Base-by-base conservation (phyloP, 2,329 filamentous ascomycete species). In the Colletotrichum agaves region DNA sequence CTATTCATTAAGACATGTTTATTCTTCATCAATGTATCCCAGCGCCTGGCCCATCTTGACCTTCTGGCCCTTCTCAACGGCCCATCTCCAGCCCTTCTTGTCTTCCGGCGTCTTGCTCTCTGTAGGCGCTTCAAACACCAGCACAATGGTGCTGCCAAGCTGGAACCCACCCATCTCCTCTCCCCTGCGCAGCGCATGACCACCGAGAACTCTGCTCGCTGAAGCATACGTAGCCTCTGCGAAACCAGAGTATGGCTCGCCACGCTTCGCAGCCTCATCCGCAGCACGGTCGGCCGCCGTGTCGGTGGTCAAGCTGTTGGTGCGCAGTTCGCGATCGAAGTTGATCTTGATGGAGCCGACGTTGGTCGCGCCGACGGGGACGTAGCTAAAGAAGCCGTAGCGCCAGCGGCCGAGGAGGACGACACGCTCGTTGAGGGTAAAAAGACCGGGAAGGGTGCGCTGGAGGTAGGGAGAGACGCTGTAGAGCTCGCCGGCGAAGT, bases 131-230 rank as follows among this genome's bases (percentile, higher is more conserved):
- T 99, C 97, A 76, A 99, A 99, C 0, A 99, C 94, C 59, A 99
- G 84, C 43, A 99, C 96, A 72, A 99, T 90, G 1, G 95, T 97
- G 78, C 93, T 97, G 19, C 96, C 96, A 3, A 99, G 85, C 82
- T 97, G 93, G 81, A 99, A 99, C 0, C 96, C 97, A 61, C 96
- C 96, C 94, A 99, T 98, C 80, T 99, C 96, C 76, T 98, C 95
- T 39, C 96, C 96, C 49, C 92, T 87, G 70, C 90, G 88, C 62
- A 99, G 82, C 1, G 95, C 91, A 77, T 98, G 90, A 2, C 97
- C 96, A 19, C 89, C 88, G 0, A 99, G 84, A 2, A 97, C 87
- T 3, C 85, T 81, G 74, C 92, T 97, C 2, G 95, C 93, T 15
- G 85, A 85, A 50, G 87, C 87, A 76, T 99, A 99, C 2, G 92